phyloP scores from a whole-genome alignment of 2,329 filamentous ascomycete genomes.

The Sporothrix euskadiensis region DNA sequence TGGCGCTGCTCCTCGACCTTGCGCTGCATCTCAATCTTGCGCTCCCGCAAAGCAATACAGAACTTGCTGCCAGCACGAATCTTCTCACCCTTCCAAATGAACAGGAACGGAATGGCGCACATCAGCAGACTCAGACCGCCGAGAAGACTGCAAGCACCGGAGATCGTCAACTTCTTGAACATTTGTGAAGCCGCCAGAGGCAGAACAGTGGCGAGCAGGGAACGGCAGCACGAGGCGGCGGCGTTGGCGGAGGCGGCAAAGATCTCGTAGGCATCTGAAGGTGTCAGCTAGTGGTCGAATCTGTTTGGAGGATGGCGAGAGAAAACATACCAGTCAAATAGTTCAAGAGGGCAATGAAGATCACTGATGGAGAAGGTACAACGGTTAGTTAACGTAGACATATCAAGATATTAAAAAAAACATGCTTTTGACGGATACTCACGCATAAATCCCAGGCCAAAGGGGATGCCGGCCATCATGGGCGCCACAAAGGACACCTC shows the following conservation, averaged over 20 bases:
- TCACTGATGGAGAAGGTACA: conserved; percentile 35
- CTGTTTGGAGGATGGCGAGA: not conserved
- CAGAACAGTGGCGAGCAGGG: conserved; percentile 55
- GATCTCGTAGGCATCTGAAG: conserved; percentile 63
- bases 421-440: not conserved
- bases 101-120: conserved; percentile 54
- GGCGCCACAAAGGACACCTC: conserved; percentile 56
- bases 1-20: conserved; percentile 43
- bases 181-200: conserved; percentile 57
- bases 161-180: conserved; percentile 50
- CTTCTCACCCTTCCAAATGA: conserved; percentile 55
- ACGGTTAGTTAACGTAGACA: not conserved
- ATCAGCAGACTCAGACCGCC: conserved; percentile 53
- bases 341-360: conserved; percentile 61
- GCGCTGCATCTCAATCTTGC: conserved; percentile 50
- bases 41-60: conserved; percentile 59
- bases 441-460: conserved; percentile 62
- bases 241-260: conserved; percentile 61
- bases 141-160: conserved; percentile 55
- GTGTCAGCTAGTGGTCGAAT: too few species aligned
- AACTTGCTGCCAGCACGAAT: conserved; percentile 62
- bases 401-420: not conserved
- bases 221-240: conserved; percentile 51
- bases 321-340: conserved; percentile 24
- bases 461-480: conserved; percentile 60